Conservation (phyloP, 1,284 basidiomycete species). For the Kwoniella shivajii region DNA sequence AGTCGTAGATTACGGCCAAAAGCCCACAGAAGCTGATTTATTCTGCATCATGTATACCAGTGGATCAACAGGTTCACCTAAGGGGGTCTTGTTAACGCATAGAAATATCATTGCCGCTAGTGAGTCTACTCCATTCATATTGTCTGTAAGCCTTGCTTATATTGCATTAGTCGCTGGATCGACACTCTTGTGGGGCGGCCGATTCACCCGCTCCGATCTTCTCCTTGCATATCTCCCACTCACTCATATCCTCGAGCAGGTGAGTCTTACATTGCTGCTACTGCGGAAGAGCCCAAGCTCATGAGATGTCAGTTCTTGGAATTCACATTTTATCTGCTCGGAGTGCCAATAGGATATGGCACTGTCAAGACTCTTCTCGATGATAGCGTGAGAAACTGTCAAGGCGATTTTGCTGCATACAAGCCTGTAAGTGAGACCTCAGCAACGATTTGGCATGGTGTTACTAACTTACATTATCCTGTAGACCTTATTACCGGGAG, state of each 20-base stretch:
- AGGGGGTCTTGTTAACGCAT: constrained; percentile 88
- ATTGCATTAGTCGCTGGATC: constrained; percentile 64
- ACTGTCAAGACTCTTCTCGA: constrained; percentile 89
- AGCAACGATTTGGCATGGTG: not conserved
- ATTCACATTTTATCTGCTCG: constrained; percentile 24
- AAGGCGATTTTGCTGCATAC: constrained; percentile 79
- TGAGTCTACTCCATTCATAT: constrained; percentile 21
- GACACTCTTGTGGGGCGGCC: constrained; percentile 68
- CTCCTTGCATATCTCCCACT: constrained; percentile 87
- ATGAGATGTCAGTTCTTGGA: constrained; percentile 25
- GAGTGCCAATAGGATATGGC: constrained; percentile 24
- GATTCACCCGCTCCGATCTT: constrained; percentile 65
- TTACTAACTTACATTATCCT: not conserved
- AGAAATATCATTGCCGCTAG: constrained; percentile 76
- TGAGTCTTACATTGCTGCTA: not conserved
- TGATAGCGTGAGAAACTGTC: constrained; percentile 78
- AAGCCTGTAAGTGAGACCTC: constrained; percentile 57
- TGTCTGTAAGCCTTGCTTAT: not conserved
- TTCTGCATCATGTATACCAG: constrained; percentile 96
- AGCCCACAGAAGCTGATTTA: constrained; percentile 66
- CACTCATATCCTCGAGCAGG: constrained; percentile 75
- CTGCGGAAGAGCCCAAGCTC: not conserved
- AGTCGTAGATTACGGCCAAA: constrained; percentile 57
- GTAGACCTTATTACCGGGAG: constrained; percentile 75
- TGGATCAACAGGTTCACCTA: constrained; percentile 87